A percentile compares a stretch with the other conserved stretches of the same genome.
phyloP scores from a whole-genome alignment of 2,329 filamentous ascomycete genomes.

The Paracoccidioides brasiliensis region DNA sequence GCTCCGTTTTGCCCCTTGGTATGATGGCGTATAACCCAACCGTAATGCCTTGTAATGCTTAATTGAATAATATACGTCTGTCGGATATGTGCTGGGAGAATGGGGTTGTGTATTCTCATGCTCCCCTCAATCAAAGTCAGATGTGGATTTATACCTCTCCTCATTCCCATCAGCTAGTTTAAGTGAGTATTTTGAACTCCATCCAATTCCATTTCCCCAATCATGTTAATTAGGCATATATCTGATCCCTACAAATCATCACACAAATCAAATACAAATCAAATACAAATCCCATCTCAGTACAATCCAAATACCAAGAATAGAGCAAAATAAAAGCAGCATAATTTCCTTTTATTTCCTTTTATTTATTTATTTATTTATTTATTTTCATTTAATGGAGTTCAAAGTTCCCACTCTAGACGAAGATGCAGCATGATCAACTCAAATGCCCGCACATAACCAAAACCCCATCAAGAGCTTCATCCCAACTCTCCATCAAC shows the following conservation, averaged over 20 bases:
- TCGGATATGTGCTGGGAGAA: no score
- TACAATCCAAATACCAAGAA: no score
- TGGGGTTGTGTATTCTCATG: no score
- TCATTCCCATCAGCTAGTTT: not conserved
- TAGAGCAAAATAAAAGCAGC: no score
- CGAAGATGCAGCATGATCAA: not conserved
- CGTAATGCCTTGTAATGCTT: no score
- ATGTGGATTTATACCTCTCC: not conserved
- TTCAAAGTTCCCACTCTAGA: not conserved
- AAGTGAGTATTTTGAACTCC: not conserved
- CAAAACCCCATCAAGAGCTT: constrained; percentile 29
- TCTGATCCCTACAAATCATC: not conserved
- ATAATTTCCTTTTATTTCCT: no score
- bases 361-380: no score
- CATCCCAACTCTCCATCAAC: constrained; percentile 37
- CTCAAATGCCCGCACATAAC: not conserved
- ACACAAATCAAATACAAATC: not conserved
- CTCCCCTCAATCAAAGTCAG: no score
- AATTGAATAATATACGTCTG: no score
- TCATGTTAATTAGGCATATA: not conserved
- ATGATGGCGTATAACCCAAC: no score
- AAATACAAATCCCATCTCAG: not conserved
- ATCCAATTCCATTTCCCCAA: not conserved
- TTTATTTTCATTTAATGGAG: no score
- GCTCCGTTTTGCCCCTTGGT: no score